phyloP scores from a whole-genome alignment of 345 rosid genomes.

The Linum lewisii region DNA sequence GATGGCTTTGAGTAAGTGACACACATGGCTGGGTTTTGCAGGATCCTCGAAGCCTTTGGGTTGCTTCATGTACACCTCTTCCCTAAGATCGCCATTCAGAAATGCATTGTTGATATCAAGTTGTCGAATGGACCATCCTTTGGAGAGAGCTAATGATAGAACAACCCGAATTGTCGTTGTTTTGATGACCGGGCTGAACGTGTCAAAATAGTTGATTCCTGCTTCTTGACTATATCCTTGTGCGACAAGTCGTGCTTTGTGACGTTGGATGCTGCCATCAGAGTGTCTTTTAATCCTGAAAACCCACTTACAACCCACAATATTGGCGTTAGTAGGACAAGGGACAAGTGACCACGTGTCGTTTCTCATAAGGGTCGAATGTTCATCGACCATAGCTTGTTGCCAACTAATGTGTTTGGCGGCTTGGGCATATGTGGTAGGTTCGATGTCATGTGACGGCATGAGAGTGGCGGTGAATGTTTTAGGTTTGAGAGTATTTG shows the following conservation, averaged over 20 bases:
- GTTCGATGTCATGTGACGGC: not conserved
- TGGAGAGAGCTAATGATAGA: not conserved
- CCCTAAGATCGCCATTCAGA: not conserved
- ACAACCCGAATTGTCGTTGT: not conserved
- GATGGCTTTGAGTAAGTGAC: not conserved
- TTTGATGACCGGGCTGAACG: not conserved
- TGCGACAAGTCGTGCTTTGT: not conserved
- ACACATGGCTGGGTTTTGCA: too few species aligned
- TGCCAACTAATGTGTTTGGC: not conserved
- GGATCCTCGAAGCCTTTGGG: too few species aligned
- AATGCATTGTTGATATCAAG: constrained; percentile 1
- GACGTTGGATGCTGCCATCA: not conserved
- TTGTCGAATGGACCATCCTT: not conserved
- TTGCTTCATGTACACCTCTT: too few species aligned
- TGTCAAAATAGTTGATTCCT: not conserved
- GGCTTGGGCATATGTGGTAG: not conserved
- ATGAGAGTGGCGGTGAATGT: too few species aligned
- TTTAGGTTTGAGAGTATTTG: too few species aligned
- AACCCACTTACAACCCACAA: not conserved
- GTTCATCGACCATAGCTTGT: not conserved
- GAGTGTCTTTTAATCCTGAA: not conserved
- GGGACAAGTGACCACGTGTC: not conserved
- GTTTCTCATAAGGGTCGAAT: not conserved
- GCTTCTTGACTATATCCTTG: not conserved
- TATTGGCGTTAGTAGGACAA: not conserved